Evolutionary conservation across 1,284 basidiomycete genomes (phyloP).

Genomic region (Cryptococcus jaspeensis): DNA sequence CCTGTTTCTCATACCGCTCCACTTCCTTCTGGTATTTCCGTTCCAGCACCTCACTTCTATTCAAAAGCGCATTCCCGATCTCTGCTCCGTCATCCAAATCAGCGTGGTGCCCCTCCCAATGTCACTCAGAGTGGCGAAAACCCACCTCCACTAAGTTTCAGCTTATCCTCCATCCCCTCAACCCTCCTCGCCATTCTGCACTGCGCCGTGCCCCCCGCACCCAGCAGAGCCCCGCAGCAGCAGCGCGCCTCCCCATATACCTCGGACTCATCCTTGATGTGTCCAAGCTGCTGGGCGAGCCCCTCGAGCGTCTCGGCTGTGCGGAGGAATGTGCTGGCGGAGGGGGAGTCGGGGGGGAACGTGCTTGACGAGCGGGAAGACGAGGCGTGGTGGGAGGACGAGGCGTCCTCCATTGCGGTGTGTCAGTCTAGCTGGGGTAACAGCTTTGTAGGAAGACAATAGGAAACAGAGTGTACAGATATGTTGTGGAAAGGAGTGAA

Average conservation of each 20-base stretch:
- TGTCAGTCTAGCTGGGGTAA: background rate
- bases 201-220: background rate
- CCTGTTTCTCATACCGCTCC: conserved; percentile 37
- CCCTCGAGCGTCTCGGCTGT: conserved; percentile 45
- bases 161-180: conserved; percentile 67
- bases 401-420: background rate
- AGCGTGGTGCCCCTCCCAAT: background rate
- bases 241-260: conserved; percentile 25
- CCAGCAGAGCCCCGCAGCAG: conserved; percentile 25
- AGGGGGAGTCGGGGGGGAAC: conserved; percentile 27
- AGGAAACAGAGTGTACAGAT: background rate
- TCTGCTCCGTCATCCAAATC: conserved; percentile 55
- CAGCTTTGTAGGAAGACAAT: background rate
- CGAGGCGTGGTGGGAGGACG: background rate
- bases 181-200: conserved; percentile 58
- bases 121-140: conserved; percentile 14
- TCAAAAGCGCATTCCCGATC: conserved; percentile 84
- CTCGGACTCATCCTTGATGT: conserved; percentile 24
- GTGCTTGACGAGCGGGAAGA: conserved; percentile 1
- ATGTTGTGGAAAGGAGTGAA: background rate
- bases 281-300: conserved; percentile 33
- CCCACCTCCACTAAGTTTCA: conserved; percentile 79
- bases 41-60: conserved; percentile 79
- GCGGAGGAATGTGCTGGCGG: conserved; percentile 33
- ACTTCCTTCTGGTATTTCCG: conserved; percentile 60